Base-by-base conservation (phyloP, 805 yeast species). In the Candida incommunis region DNA sequence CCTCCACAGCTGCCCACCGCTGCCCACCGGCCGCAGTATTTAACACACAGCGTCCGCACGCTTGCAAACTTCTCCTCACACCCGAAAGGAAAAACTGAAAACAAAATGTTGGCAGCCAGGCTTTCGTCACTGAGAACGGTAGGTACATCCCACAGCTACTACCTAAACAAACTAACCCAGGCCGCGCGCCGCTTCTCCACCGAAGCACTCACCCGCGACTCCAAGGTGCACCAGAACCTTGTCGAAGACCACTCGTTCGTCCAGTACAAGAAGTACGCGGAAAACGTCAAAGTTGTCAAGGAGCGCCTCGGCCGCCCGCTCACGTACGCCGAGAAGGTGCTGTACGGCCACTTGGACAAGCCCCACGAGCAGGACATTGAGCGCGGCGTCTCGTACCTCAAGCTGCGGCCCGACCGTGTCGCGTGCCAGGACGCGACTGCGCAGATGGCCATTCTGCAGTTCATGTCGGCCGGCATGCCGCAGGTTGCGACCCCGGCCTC, bases 341-440 rank as follows among this genome's bases (percentile, higher is more conserved):
- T 90, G 54, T 92, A 90, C 69, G 90, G 95, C 53, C 97, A 90
- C 70, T 75, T 90, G 65, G 95, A 83, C 61, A 77, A 90, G 60
- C 96, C 96, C 51, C 88, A 82, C 57, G 87, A 76, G 54, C 86
- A 86, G 68, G 80, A 82, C 52, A 77, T 82, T 56, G 75, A 69
- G 66, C 81, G 97, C 65, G 96, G 97, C 62, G 75, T 78, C 47
- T 81, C 92, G 43, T 90, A 90, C 70, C 75, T 88, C 67, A 90
- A 90, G 70, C 75, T 90, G 63, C 81, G 94, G 69, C 97, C 97
- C 46, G 97, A 88, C 67, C 79, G 97, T 67, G 96, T 90, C 50
- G 96, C 96, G 43, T 87, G 95, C 82, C 97, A 88, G 73, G 97
- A 88, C 72, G 97, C 97, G 47, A 86, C 96, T 48, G 96, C 96